Conservation (phyloP, 345 rosid species). For the Hibiscus syriacus region DNA sequence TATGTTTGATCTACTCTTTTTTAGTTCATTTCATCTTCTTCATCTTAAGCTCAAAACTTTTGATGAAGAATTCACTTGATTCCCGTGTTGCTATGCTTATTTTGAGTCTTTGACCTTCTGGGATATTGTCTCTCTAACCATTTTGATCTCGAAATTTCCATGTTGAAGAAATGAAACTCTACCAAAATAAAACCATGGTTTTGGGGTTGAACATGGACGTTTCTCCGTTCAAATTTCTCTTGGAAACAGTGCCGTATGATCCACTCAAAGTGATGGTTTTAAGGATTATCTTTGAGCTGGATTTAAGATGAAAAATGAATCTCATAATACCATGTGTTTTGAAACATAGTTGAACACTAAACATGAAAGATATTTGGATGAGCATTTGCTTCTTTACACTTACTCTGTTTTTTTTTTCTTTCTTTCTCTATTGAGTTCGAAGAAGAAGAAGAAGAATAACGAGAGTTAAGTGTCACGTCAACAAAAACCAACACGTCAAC, state of each 20-base stretch:
- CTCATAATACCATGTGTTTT: background rate
- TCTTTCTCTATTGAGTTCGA: background rate
- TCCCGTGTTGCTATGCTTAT: background rate
- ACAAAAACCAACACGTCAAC: too few species aligned
- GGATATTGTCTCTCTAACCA: background rate
- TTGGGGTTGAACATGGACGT: background rate
- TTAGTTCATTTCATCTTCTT: background rate
- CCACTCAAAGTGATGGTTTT: background rate
- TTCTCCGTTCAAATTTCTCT: background rate
- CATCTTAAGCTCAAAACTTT: background rate
- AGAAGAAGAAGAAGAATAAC: too few species aligned
- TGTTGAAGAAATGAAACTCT: background rate
- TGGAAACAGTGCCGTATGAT: background rate
- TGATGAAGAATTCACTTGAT: background rate
- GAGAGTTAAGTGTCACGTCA: too few species aligned
- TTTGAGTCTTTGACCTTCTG: background rate
- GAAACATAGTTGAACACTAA: slow-evolving; percentile 5
- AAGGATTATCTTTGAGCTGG: background rate
- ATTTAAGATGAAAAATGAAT: background rate
- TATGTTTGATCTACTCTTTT: slow-evolving; percentile 2
- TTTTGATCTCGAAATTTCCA: background rate
- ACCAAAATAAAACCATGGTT: background rate
- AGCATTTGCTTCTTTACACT: background rate
- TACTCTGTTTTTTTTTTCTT: slow-evolving; percentile 1
- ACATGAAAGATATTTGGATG: background rate